Base-by-base conservation (phyloP, 2,329 filamentous ascomycete species). In the Monosporascus sp. region DNA sequence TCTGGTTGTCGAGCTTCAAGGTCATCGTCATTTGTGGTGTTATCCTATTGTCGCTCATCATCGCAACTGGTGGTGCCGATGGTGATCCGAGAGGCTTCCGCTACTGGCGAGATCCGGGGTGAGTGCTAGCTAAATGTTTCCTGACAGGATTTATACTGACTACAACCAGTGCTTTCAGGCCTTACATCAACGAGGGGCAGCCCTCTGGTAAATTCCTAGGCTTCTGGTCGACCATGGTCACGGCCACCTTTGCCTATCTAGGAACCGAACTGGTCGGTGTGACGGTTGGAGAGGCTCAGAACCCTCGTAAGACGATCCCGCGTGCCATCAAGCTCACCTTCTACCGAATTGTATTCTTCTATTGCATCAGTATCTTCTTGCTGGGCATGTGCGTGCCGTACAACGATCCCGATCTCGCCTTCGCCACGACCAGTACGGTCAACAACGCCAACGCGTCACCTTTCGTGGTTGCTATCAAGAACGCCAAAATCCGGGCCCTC, bases 281-380 rank as follows among this genome's bases (percentile, higher is more conserved):
- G 15, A 91, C 88, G 0, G 87, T 90, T 37, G 88, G 86, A 51
- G 87, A 91, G 70, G 87, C 88, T 0, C 86, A 91, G 72, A 91
- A 91, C 72, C 89, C 89, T 1, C 84, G 88, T 66, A 83, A 82
- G 68, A 88, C 85, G 17, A 85, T 93, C 56, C 89, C 89, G 7
- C 82, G 85, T 55, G 88, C 88, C 51, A 91, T 91, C 76, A 87
- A 85, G 68, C 78, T 91, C 49, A 91, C 88, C 60, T 92, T 92
- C 71, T 92, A 82, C 75, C 88, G 89, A 54, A 92, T 93, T 68
- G 72, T 90, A 60, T 75, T 92, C 74, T 93, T 93, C 77, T 93
- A 93, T 76, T 78, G 85, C 63, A 70, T 90, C 54, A 85, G 81
- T 22, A 86, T 91, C 37, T 78, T 93, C 50, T 78, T 92, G 50